Evolutionary conservation across 2,329 filamentous ascomycete genomes (phyloP), one percentile per base, ranked within the genome.

Genomic region (Chaetomiaceae sp.): DNA sequence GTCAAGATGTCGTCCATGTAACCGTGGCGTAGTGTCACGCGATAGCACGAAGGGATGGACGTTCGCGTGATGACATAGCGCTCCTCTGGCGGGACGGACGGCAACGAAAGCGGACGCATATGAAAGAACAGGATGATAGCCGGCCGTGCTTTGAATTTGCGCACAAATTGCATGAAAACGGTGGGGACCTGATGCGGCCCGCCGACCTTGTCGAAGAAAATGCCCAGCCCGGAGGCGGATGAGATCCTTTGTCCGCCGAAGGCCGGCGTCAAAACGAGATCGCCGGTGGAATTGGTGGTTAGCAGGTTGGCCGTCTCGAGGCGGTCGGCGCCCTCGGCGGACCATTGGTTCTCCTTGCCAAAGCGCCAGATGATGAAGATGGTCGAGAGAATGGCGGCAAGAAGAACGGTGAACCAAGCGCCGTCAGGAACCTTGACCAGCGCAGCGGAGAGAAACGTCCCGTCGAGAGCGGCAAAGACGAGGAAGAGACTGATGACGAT

Each of bases 121-220:
- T 89, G 84, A 61, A 89, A 84, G 62, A 89, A 88, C 1, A 88
- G 72, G n/a, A 78, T 74, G 10, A 86, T 75, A 24, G 85, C 79
- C 0, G 84, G 83, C 5, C 76, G 69, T 0, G 81, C 78, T 38
- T 77, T 76, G 51, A 89, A 82, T 59, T 88, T 88, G 41, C 73
- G 76, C 9, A 87, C 70, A 59, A 88, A 89, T 42, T 89, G 82
- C 3, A 79, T 77, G 61, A 87, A 88, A 9, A 84, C 81, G 7
- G 74, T 75, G 2, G 83, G 84, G 22, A 58, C 56, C 24, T 24
- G 22, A 9, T 24, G 22, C 22, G 57, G 46, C 0, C 77, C 74
- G 35, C 85, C 84, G 1, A 78, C 73, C 64, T 90, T 89, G 66
- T 90, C 86, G 61, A 90, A 88, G 68, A 87, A 89, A 45, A 90